phyloP scores from a whole-genome alignment of 1,284 basidiomycete genomes.

The Heliocybe sulcata region DNA sequence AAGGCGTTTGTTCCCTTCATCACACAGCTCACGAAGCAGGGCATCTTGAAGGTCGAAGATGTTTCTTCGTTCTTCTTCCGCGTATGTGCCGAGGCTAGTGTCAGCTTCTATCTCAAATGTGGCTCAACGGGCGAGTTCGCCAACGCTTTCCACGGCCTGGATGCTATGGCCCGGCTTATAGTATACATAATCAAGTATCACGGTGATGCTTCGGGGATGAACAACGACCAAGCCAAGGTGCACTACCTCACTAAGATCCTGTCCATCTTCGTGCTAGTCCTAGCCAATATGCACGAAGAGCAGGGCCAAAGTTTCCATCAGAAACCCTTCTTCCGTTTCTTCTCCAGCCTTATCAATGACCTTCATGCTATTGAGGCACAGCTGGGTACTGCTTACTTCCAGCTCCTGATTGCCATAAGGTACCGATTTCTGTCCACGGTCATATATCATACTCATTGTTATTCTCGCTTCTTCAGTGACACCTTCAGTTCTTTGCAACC shows the following conservation, averaged over 20 bases:
- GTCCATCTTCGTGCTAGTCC: constrained; percentile 93
- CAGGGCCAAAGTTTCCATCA: constrained; percentile 89
- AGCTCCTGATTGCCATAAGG: constrained; percentile 86
- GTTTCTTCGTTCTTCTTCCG: constrained; percentile 98
- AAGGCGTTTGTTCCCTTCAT: constrained; percentile 98
- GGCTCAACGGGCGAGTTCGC: constrained; percentile 72
- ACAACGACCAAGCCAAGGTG: constrained; percentile 91
- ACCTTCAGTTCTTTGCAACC: constrained; percentile 96
- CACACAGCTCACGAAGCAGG: constrained; percentile 92
- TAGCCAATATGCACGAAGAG: constrained; percentile 95
- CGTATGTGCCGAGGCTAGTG: constrained; percentile 92
- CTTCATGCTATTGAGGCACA: constrained; percentile 79
- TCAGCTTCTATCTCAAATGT: constrained; percentile 88
- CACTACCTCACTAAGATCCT: constrained; percentile 97
- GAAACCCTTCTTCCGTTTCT: constrained; percentile 98
- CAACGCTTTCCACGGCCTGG: constrained; percentile 86
- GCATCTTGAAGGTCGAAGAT: constrained; percentile 94
- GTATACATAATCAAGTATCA: constrained; percentile 99
- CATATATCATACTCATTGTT: constrained; percentile 5
- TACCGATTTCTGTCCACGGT: constrained; percentile 23
- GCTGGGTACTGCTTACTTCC: constrained; percentile 84
- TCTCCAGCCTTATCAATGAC: constrained; percentile 94
- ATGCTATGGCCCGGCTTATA: constrained; percentile 93
- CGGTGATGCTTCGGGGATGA: constrained; percentile 82
- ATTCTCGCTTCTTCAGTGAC: constrained; percentile 49